A percentile compares a stretch with the other conserved stretches of the same genome.
phyloP scores from a whole-genome alignment of 2,329 filamentous ascomycete species.

The Dactylellina leptospora region DNA sequence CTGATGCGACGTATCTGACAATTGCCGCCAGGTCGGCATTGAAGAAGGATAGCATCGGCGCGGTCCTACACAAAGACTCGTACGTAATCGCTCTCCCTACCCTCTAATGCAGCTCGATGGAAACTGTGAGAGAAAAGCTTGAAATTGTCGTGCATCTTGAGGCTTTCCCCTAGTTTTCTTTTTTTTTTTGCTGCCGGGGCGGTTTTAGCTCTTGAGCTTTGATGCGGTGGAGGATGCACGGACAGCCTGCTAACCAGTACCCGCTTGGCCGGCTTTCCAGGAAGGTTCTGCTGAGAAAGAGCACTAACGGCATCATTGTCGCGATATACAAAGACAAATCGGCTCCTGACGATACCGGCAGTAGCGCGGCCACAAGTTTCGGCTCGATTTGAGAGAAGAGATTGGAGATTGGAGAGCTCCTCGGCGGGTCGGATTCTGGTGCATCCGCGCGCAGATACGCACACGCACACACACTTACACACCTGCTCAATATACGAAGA shows the following conservation, averaged over 20 bases:
- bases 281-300: slow-evolving; percentile 56
- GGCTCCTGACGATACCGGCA: slow-evolving; percentile 55
- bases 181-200: not conserved
- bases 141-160: no score
- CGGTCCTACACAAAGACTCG: slow-evolving; percentile 57
- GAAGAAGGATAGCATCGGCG: slow-evolving; percentile 56
- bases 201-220: slow-evolving; percentile 1
- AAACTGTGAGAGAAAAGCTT: slow-evolving; percentile 3
- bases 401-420: not conserved
- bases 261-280: slow-evolving; percentile 33
- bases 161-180: slow-evolving; percentile 10
- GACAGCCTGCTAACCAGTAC: slow-evolving; percentile 11
- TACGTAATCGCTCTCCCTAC: slow-evolving; percentile 34
- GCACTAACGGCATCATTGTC: slow-evolving; percentile 55
- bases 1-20: slow-evolving; percentile 56
- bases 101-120: not conserved
- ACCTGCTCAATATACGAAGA: no score
- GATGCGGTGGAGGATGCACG: slow-evolving; percentile 17
- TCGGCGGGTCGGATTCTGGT: no score
- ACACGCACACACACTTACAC: no score
- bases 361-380: slow-evolving; percentile 47
- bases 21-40: slow-evolving; percentile 55
- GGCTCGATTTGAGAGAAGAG: slow-evolving; percentile 40
- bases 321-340: slow-evolving; percentile 57
- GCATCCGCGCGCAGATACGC: no score